These are phyloP conservation scores for Penicillium oxalicum DNA, from an alignment of 2,329 filamentous ascomycete species.

Conservation along the genomic window DNA sequence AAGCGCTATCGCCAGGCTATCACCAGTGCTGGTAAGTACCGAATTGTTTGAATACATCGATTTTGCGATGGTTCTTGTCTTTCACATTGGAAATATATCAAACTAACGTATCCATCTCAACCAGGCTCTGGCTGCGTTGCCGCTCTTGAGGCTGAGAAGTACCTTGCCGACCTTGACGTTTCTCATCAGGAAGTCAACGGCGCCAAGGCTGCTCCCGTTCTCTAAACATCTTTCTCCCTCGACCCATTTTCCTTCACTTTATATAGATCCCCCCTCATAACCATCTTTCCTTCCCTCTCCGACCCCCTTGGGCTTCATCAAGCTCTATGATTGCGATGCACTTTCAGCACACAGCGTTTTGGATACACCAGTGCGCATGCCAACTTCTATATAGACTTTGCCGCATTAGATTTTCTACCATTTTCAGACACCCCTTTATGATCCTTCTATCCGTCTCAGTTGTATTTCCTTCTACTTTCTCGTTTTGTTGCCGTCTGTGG, in stretches of 20 bases:
- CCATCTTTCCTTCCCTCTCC: not conserved
- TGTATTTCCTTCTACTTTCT: no score
- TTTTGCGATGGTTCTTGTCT: no score
- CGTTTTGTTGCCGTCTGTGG: no score
- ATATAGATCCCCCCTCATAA: not conserved
- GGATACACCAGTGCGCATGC: no score
- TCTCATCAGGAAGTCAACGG: conserved; percentile 25
- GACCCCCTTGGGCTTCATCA: conserved; percentile 6
- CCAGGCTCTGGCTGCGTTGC: conserved; percentile 89
- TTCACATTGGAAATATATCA: no score
- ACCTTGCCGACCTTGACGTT: conserved; percentile 63
- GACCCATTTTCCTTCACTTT: not conserved
- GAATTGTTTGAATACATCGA: no score
- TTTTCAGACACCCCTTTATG: no score
- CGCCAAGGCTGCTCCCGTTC: conserved; percentile 58
- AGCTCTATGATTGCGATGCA: not conserved
- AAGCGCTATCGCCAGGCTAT: conserved; percentile 98
- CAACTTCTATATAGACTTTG: not conserved
- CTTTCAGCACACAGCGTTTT: no score
- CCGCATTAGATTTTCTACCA: no score
- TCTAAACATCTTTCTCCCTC: conserved; percentile 39
- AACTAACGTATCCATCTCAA: not conserved
- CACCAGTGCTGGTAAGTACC: conserved; percentile 78
- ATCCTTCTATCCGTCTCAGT: no score
- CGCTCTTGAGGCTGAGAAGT: conserved; percentile 93